A percentile compares a stretch with the other conserved stretches of the same genome.
phyloP scores from a whole-genome alignment of 768 basidiomycete species.

The Nidula microcarpa region DNA sequence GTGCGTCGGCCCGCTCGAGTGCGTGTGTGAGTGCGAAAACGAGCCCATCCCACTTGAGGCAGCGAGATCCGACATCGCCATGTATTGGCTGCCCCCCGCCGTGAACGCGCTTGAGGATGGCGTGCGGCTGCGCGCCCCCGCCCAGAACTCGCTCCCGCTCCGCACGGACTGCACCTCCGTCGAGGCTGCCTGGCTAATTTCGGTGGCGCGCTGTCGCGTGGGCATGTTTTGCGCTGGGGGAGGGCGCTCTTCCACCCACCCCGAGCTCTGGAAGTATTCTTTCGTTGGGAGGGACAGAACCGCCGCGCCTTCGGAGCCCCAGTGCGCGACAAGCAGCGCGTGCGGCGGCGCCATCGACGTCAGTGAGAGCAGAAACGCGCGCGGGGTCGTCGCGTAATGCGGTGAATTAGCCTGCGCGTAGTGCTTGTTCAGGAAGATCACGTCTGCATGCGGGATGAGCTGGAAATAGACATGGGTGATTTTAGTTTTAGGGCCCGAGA shows the following conservation, averaged over 20 bases:
- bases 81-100: constrained; percentile 24
- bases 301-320: constrained; percentile 78
- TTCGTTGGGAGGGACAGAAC: constrained; percentile 77
- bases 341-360: constrained; percentile 66
- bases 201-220: constrained; percentile 9
- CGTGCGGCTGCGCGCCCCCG: constrained; percentile 50
- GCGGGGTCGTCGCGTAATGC: constrained; percentile 61
- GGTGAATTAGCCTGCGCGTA: constrained; percentile 65
- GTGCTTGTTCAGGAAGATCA: constrained; percentile 74
- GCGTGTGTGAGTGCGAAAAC: constrained; percentile 11
- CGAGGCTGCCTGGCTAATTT: constrained; percentile 14
- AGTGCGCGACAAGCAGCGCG: constrained; percentile 77
- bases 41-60: constrained; percentile 17
- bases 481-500: too few relatives aligned
- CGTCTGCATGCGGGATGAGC: constrained; percentile 81
- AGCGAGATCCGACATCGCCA: constrained; percentile 20
- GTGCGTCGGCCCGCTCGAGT: constrained; percentile 14
- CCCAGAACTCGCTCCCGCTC: constrained; percentile 79
- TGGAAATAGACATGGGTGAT: constrained; percentile 16
- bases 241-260: constrained; percentile 62
- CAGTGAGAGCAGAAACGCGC: constrained; percentile 74
- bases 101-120: constrained; percentile 58
- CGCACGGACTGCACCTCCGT: constrained; percentile 44
- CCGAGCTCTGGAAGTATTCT: constrained; percentile 84
- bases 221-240: constrained; percentile 10